Percentiles rank a stretch among this genome's conserved stretches.
Conservation (phyloP, 139 green algal genomes). For the Pleodorina starrii region DNA sequence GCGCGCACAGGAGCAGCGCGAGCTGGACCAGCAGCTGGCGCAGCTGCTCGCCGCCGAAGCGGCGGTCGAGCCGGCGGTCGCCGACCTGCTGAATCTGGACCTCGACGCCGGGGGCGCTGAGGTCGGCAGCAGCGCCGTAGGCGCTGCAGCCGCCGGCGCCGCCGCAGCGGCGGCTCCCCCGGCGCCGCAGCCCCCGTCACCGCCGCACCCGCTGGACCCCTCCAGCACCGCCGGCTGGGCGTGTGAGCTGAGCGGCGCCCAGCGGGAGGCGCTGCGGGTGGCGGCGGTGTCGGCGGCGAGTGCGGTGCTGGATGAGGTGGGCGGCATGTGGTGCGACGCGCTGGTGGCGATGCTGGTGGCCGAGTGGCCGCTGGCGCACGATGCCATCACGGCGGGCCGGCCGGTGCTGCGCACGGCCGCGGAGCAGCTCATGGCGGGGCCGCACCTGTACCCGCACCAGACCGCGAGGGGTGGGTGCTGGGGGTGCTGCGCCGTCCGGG, state of each 20-base stretch:
- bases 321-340: slow-evolving; percentile 84
- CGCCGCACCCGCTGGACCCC: slow-evolving; percentile 27
- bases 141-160: too few species aligned
- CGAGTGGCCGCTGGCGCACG: slow-evolving; percentile 73
- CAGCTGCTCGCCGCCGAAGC: background rate
- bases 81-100: background rate
- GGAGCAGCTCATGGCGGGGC: slow-evolving; percentile 61
- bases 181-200: background rate
- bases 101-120: background rate
- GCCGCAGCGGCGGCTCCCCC: too few species aligned
- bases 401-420: slow-evolving; percentile 59
- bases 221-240: slow-evolving; percentile 20
- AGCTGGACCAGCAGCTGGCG: background rate
- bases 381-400: slow-evolving; percentile 40
- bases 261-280: slow-evolving; percentile 55
- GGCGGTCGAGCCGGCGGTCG: background rate
- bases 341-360: slow-evolving; percentile 72
- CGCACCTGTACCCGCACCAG: slow-evolving; percentile 51
- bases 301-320: slow-evolving; percentile 63
- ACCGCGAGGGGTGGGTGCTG: slow-evolving; percentile 28
- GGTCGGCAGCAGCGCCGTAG: too few species aligned
- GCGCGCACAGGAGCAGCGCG: slow-evolving; percentile 15
- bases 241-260: slow-evolving; percentile 31
- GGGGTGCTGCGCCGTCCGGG: too few species aligned
- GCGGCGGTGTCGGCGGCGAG: slow-evolving; percentile 51